Evolutionary conservation across 192 early-diverging fungal species (phyloP).

Genomic region (Podila horticola): DNA sequence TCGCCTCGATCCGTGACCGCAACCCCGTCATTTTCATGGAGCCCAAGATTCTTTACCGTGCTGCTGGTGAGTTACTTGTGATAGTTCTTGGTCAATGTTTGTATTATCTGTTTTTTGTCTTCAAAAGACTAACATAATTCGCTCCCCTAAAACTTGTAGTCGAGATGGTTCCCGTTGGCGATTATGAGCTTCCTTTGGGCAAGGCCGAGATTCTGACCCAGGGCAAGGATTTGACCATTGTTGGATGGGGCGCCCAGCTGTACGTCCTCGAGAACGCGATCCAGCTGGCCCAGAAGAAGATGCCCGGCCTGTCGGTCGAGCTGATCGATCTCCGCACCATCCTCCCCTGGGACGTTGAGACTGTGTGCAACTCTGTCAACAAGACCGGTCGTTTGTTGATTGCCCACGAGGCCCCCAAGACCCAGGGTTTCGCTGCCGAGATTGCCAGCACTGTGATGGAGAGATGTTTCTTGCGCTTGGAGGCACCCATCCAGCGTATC

Average conservation of each 20-base stretch:
- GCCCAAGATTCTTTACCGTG: slow-evolving; percentile 96
- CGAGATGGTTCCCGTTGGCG: slow-evolving; percentile 92
- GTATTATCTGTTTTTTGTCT: not conserved
- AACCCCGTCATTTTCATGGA: slow-evolving; percentile 98
- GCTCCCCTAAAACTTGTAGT: slow-evolving; percentile 56
- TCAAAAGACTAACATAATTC: not conserved
- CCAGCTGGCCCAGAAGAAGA: slow-evolving; percentile 83
- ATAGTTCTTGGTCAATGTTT: not conserved
- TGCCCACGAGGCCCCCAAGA: slow-evolving; percentile 93
- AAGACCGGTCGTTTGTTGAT: slow-evolving; percentile 94
- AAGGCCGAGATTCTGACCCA: slow-evolving; percentile 90
- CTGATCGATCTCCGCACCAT: slow-evolving; percentile 94
- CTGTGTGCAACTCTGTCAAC: slow-evolving; percentile 88
- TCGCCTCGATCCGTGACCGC: slow-evolving; percentile 88
- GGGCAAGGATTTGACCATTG: slow-evolving; percentile 90
- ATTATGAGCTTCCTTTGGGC: slow-evolving; percentile 90
- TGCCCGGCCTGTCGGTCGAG: slow-evolving; percentile 89
- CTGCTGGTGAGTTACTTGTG: slow-evolving; percentile 67
- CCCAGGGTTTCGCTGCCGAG: slow-evolving; percentile 91
- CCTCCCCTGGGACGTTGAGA: slow-evolving; percentile 92
- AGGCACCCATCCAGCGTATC: slow-evolving; percentile 91
- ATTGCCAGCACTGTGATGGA: slow-evolving; percentile 91
- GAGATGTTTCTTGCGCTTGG: slow-evolving; percentile 89
- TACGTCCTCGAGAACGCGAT: slow-evolving; percentile 95
- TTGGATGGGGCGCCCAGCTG: slow-evolving; percentile 93